Evolutionary conservation across 345 rosid species (phyloP), one percentile per base, ranked within the genome.

Genomic region (Fremontodendron californicum): DNA sequence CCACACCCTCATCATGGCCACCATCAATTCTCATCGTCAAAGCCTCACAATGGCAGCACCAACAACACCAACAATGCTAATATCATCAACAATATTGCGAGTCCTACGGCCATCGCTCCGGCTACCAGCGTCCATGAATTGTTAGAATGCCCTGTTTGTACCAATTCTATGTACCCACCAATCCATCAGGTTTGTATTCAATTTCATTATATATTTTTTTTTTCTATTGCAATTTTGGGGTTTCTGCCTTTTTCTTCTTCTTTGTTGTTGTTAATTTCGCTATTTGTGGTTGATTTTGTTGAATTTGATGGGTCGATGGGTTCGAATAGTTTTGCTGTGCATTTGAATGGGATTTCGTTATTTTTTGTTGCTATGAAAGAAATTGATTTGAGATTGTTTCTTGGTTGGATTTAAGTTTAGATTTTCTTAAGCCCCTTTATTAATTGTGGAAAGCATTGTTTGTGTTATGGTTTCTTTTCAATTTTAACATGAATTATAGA

Each of bases 131-230:
- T 95, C 74, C 97, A 93, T 67, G 99, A 95, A 83, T 84, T 95
- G 82, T 91, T 95, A 0, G 99, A 95, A 70, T 95, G 99, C 83
- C 99, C 99, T 35, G 99, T 95, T 62, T 95, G 99, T 77, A 92
- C 99, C 78, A 90, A 89, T 78, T 95, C 98, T 66, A 95, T 95
- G 99, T 93, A 95, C 73, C 99, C 99, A 73, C 98, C 99, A 61
- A 95, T 95, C 80, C 98, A 95, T 81, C 99, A 95, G 99, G 99
- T 95, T 23, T 62, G 51, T 58, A 15, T 70, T 6, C 33, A 12
- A 52, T n/a, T 52, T 46, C n/a, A 19, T 45, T 31, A 9, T 63
- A 58, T 37, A n/a, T 39, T 5, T 42, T 73, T 27, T 16, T 61
- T 18, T 31, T 68, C 3, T 5, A 18, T 27, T 64, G n/a, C 62